Conservation (phyloP, 176 grass and related monocot genomes). For the Triticum aestivum region IWGSC_CS_RefSeq_v2.1 NC_057796.1:55622501-55623000, state of each 20-base stretch:
- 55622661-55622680: conserved; percentile 8
- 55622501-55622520: not conserved
- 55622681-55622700: conserved; percentile 14
- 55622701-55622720: not conserved
- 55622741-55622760: conserved; percentile 79
- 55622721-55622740: conserved; percentile 30
- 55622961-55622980: not conserved
- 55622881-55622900: not conserved
- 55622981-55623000: not conserved
- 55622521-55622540: not conserved
- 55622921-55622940: not conserved
- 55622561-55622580: conserved; percentile 83
- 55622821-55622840: conserved; percentile 99
- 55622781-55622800: conserved; percentile 81
- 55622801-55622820: conserved; percentile 94
- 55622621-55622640: not conserved
- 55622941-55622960: not conserved
- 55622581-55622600: conserved; percentile 80
- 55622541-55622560: conserved; percentile 91
- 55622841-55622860: conserved; percentile 90
- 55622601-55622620: conserved; percentile 74
- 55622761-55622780: conserved; percentile 88
- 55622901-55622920: not conserved
- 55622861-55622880: conserved; percentile 28
- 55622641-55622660: conserved; percentile 1